Base-by-base conservation (phyloP, 2,329 filamentous ascomycete genomes). In the Nigrograna mackinnonii region DNA sequence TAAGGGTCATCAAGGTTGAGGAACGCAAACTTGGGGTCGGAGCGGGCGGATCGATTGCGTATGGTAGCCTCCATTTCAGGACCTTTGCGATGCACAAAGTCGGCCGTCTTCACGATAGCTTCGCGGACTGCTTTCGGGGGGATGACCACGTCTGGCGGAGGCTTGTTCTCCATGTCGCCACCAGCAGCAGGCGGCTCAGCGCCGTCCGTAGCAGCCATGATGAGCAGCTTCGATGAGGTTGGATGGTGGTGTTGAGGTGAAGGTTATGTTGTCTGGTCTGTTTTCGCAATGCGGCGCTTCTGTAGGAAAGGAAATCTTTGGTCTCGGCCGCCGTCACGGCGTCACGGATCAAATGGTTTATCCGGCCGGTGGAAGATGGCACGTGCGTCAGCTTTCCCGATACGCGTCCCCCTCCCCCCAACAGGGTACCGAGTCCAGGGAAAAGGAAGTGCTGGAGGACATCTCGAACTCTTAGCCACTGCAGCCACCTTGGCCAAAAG, bases 101-200 rank as follows among this genome's bases (percentile, higher is more conserved):
- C 91, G 39, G 94, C 92, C 11, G 92, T 96, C 75, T 95, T 97
- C 70, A 96, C 91, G 62, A 99, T 84, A 54, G 92, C 81, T 16
- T 78, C 77, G 76, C 91, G 85, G 61, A 96, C 91, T 64, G 91
- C 88, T 65, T 85, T 82, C 0, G 84, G 94, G 17, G 94, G 94
- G 41, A 96, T 80, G 43, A 96, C 88, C 51, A 96, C 80, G 49
- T 91, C 90, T 44, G 85, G 74, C 3, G 92, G 92, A 22, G 89
- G 84, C 68, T 91, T 92, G 66, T 52, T 51, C 18, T 46, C 46
- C 37, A 64, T 52, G 7, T 62, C 60, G 30, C 43, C 35, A 35
- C 38, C 28, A 21, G 28, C 35, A 19, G 52, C 7, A 19, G 57
- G 30, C 26, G 49, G 45, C 24, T 50, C 49, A 17, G 55, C 55